phyloP scores from a whole-genome alignment of 495 filamentous ascomycete species.

The Pseudevernia furfuracea region DNA sequence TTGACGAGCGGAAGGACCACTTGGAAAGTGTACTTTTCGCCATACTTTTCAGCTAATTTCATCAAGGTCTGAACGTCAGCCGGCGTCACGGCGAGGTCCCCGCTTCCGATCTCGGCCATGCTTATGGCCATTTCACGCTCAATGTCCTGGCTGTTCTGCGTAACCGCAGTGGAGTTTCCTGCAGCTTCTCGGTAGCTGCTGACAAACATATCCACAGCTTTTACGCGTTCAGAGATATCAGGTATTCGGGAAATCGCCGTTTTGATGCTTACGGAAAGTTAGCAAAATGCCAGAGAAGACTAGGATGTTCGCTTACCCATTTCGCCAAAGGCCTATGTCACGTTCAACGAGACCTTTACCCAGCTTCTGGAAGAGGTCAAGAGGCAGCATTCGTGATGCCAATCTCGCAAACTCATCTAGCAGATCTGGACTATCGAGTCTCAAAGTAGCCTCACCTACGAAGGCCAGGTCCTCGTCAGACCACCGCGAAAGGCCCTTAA shows the following conservation, averaged over 20 bases:
- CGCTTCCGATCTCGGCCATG: too few species aligned
- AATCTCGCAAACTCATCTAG: background rate
- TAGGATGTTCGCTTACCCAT: background rate
- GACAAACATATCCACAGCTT: background rate
- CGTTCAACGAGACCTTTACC: background rate
- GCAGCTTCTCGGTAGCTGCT: background rate
- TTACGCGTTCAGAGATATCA: background rate
- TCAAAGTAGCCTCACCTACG: background rate
- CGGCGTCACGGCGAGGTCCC: background rate
- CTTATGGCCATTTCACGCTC: background rate
- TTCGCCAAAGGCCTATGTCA: background rate
- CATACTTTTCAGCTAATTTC: background rate
- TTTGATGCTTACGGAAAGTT: background rate
- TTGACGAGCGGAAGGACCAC: conserved; percentile 10
- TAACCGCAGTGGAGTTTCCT: background rate
- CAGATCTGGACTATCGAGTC: background rate
- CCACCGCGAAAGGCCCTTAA: background rate
- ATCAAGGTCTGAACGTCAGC: background rate
- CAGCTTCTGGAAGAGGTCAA: background rate
- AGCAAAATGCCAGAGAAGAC: background rate
- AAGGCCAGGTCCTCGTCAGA: background rate
- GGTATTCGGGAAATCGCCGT: background rate
- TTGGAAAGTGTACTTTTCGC: background rate
- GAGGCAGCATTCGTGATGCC: background rate
- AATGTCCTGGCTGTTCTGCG: background rate